Evolutionary conservation across 1,284 basidiomycete species (phyloP).

Genomic region (Cryptococcus sp.): DNA sequence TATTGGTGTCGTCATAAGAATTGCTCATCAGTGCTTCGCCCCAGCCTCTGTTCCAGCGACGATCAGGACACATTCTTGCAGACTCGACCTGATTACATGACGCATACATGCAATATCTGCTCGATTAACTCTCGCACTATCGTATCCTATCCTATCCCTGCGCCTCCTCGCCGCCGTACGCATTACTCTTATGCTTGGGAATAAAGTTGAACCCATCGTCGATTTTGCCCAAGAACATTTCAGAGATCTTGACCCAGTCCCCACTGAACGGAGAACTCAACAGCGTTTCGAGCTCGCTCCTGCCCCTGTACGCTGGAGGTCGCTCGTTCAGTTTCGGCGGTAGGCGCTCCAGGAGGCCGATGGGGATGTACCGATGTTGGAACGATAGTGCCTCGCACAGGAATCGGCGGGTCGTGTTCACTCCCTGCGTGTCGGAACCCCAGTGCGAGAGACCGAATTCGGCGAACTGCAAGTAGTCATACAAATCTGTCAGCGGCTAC

Average conservation of each 20-base stretch:
- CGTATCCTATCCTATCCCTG: constrained; percentile 36
- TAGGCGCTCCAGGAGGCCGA: constrained; percentile 84
- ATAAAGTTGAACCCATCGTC: constrained; percentile 68
- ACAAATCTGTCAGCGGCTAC: constrained; percentile 1
- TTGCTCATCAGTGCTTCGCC: too few relatives aligned
- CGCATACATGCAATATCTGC: background rate
- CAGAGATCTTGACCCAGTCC: constrained; percentile 95
- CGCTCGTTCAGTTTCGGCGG: constrained; percentile 87
- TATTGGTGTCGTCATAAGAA: too few relatives aligned
- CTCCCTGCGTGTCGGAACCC: constrained; percentile 84
- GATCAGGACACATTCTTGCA: too few relatives aligned
- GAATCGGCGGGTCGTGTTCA: constrained; percentile 91
- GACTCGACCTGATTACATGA: background rate
- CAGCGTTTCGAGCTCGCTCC: constrained; percentile 85
- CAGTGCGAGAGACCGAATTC: constrained; percentile 74
- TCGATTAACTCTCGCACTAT: too few relatives aligned
- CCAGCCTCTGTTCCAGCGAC: too few relatives aligned
- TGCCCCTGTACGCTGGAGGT: constrained; percentile 78
- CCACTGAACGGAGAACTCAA: constrained; percentile 74
- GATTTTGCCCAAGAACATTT: constrained; percentile 83
- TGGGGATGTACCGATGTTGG: constrained; percentile 91
- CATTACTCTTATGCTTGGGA: constrained; percentile 74
- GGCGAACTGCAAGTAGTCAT: constrained; percentile 61
- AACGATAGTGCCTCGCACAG: constrained; percentile 93
- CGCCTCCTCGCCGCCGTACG: constrained; percentile 62